phyloP scores from a whole-genome alignment of 1,284 basidiomycete species.

The Singerocomus inundabilis region DNA sequence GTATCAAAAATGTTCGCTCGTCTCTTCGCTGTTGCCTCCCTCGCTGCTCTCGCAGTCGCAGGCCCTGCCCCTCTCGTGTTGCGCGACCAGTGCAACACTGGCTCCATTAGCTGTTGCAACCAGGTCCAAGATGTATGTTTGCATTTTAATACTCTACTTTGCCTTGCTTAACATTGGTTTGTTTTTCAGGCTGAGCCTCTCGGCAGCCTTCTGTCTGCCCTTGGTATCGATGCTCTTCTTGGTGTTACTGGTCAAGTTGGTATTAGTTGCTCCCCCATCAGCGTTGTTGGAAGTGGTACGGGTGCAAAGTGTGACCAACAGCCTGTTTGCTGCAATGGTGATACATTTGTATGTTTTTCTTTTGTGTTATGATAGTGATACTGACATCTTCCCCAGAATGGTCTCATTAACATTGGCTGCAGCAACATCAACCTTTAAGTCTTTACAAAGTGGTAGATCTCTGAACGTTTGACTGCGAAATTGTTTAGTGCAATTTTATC shows the following conservation, averaged over 20 bases:
- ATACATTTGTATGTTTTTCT: conserved; percentile 12
- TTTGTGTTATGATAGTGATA: rapidly evolving
- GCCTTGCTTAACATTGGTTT: neutral
- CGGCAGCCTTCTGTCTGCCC: rapidly evolving
- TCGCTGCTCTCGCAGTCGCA: conserved; percentile 18
- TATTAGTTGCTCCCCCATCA: neutral
- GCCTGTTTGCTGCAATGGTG: conserved; percentile 32
- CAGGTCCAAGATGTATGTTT: conserved; percentile 2
- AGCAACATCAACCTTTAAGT: conserved; percentile 21
- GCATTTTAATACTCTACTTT: rapidly evolving
- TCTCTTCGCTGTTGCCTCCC: conserved; percentile 22
- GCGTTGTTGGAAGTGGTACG: neutral
- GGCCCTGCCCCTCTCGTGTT: conserved; percentile 3
- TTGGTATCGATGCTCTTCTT: neutral
- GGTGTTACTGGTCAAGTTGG: conserved; percentile 8
- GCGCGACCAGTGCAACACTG: conserved; percentile 13
- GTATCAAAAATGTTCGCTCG: conserved; percentile 24
- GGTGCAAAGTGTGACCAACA: conserved; percentile 16
- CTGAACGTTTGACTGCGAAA: too few species aligned
- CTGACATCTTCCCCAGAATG: conserved; percentile 17
- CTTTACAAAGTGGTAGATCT: too few species aligned
- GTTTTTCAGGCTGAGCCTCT: too few species aligned
- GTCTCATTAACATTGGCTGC: conserved; percentile 32
- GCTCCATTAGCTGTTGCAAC: conserved; percentile 14
- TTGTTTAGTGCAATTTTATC: too few species aligned